Evolutionary conservation across 805 yeast genomes (phyloP), one percentile per base, ranked within the genome.

Genomic region (Candida maris): DNA sequence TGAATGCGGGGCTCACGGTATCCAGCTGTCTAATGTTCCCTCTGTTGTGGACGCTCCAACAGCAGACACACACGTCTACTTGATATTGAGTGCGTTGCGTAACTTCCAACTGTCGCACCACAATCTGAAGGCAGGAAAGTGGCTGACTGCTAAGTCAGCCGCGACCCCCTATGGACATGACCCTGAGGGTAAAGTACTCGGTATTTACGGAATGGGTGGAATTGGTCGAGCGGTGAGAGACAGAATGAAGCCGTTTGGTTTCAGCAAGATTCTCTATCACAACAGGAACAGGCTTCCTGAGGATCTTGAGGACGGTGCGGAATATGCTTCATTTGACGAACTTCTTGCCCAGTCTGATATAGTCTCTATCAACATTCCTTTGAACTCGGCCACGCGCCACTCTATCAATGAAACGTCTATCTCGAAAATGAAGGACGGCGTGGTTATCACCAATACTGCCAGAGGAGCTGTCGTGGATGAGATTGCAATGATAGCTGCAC

Each of bases 181-280:
- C 52, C 94, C 94, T 13, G 77, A 70, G 44, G 86, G 85, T 6
- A 81, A 81, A 54, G 70, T 70, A 14, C 80, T 87, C 16, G 96
- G 96, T 32, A 79, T 87, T 37, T 66, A 83, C 35, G 96, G 96
- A 12, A 71, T 87, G 75, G 96, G 96, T 22, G 95, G 95, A 23
- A 86, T 87, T 61, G 96, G 96, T 31, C 75, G 88, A 40, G 84
- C 85, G 20, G 78, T 87, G 35, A 71, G 86, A 36, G 76, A 78
- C 46, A 73, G 91, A 49, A 68, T 85, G 44, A 61, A 64, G 46
- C 89, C 91, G 6, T 86, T 87, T 60, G 95, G 93, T 3, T 85
- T 86, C 60, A 64, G 60, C 22, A 78, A 75, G 50, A 75, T 83
- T 45, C 59, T 81, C 25, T 87, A 87, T 62, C 73, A 86, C 61